Conservation (phyloP, 2,329 filamentous ascomycete genomes). For the Dryadomyces quercivorus region DNA sequence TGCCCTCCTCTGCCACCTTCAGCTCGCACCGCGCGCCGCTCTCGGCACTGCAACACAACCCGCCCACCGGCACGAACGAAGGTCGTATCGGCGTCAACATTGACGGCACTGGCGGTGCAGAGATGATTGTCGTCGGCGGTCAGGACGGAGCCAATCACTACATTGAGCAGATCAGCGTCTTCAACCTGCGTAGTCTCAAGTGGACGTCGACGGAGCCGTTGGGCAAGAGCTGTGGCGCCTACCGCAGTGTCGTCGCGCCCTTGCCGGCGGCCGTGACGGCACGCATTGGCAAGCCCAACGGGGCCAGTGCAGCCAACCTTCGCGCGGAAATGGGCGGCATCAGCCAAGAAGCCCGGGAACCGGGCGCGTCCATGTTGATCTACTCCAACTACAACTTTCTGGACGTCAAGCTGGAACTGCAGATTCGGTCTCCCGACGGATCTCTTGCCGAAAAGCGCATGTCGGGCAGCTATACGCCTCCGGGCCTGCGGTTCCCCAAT, state of each 20-base stretch:
- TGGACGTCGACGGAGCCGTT: slow-evolving; percentile 86
- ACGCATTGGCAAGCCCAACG: slow-evolving; percentile 51
- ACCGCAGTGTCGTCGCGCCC: slow-evolving; percentile 87
- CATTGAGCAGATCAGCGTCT: slow-evolving; percentile 97
- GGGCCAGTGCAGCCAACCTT: slow-evolving; percentile 21
- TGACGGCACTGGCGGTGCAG: slow-evolving; percentile 81
- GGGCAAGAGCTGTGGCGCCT: slow-evolving; percentile 89
- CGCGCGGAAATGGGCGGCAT: slow-evolving; percentile 32
- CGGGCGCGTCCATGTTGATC: slow-evolving; percentile 72
- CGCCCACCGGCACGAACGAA: slow-evolving; percentile 69
- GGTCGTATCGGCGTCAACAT: slow-evolving; percentile 79
- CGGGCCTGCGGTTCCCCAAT: slow-evolving; percentile 88
- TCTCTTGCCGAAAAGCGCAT: slow-evolving; percentile 78
- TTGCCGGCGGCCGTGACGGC: slow-evolving; percentile 54
- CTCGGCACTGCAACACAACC: slow-evolving; percentile 83
- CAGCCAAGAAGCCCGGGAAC: slow-evolving; percentile 42
- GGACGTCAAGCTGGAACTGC: slow-evolving; percentile 90
- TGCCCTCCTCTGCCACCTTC: slow-evolving; percentile 80
- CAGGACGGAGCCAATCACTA: slow-evolving; percentile 98
- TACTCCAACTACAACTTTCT: slow-evolving; percentile 99
- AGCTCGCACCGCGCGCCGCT: slow-evolving; percentile 72
- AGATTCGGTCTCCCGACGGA: slow-evolving; percentile 76
- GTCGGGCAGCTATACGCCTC: slow-evolving; percentile 76
- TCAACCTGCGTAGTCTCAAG: slow-evolving; percentile 87
- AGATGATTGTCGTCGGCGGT: slow-evolving; percentile 94